Conservation (phyloP, 192 early-diverging fungal species). For the Hyaloraphidium curvatum region DNA sequence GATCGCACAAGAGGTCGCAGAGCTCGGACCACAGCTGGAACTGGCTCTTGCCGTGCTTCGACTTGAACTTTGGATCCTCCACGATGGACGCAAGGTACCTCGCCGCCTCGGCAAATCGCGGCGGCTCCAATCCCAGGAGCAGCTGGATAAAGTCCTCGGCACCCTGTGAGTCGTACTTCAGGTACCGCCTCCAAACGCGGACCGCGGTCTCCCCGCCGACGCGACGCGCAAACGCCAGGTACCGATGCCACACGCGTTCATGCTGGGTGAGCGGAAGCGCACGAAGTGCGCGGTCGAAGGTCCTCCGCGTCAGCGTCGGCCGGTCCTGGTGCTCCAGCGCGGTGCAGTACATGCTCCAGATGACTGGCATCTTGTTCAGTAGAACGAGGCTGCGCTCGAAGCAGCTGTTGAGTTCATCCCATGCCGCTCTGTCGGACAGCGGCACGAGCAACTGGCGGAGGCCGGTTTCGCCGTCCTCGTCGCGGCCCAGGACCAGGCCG, state of each 20-base stretch:
- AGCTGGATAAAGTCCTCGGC: slow-evolving; percentile 56
- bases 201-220: slow-evolving; percentile 68
- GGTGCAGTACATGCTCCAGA: slow-evolving; percentile 65
- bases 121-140: slow-evolving; percentile 34
- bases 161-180: slow-evolving; percentile 66
- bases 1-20: slow-evolving; percentile 55
- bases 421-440: slow-evolving; percentile 22
- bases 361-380: slow-evolving; percentile 84
- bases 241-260: slow-evolving; percentile 65
- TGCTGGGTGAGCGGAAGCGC: slow-evolving; percentile 89
- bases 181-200: slow-evolving; percentile 57
- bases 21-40: slow-evolving; percentile 68
- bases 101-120: slow-evolving; percentile 59
- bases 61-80: slow-evolving; percentile 48
- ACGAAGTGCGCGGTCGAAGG: slow-evolving; percentile 76
- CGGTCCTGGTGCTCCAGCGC: slow-evolving; percentile 29
- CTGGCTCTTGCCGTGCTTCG: slow-evolving; percentile 34
- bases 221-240: slow-evolving; percentile 54
- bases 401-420: slow-evolving; percentile 42
- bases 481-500: slow-evolving; percentile 23
- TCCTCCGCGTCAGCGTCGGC: slow-evolving; percentile 52
- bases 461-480: slow-evolving; percentile 23
- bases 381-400: slow-evolving; percentile 79
- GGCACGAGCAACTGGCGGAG: slow-evolving; percentile 12
- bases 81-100: slow-evolving; percentile 45